Evolutionary conservation across 352 stramenopile species (phyloP).

Genomic region (Phytophthora lateralis): DNA sequence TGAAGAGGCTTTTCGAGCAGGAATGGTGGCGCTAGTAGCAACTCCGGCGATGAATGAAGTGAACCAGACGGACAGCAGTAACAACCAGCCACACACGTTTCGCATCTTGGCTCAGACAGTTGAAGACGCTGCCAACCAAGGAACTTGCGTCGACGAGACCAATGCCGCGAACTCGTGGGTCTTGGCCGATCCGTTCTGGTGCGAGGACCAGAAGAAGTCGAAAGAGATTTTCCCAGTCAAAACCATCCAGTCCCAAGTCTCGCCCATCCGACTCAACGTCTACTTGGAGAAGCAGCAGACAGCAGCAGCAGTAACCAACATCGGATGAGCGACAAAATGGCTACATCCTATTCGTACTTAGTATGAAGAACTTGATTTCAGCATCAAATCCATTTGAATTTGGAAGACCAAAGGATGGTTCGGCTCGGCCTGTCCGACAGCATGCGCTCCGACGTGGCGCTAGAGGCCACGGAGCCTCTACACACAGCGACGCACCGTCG

Average conservation of each 20-base stretch:
- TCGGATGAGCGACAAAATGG: conserved; percentile 1
- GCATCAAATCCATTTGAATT: conserved; percentile 32
- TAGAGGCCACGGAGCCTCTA: conserved; percentile 26
- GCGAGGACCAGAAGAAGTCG: conserved; percentile 33
- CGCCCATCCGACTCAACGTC: conserved; percentile 63
- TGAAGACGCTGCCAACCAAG: conserved; percentile 46
- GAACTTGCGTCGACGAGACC: conserved; percentile 45
- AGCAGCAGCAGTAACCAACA: neutral
- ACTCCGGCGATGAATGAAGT: conserved; percentile 20
- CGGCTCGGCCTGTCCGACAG: conserved; percentile 47
- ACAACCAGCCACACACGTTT: conserved; percentile 49
- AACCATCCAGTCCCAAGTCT: conserved; percentile 36
- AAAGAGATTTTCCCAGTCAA: conserved; percentile 54
- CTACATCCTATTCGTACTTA: conserved; percentile 6
- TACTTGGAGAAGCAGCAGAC: conserved; percentile 54
- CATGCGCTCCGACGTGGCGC: conserved; percentile 39
- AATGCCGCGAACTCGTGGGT: conserved; percentile 71
- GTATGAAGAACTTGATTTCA: conserved; percentile 17
- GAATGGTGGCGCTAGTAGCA: conserved; percentile 63
- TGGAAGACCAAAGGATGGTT: conserved; percentile 23
- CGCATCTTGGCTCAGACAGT: conserved; percentile 69
- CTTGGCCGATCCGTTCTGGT: conserved; percentile 61
- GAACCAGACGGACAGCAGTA: conserved; percentile 4
- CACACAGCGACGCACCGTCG: conserved; percentile 13
- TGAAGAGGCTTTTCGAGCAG: conserved; percentile 65